Percentiles rank a stretch among this genome's conserved stretches.
Evolutionary conservation across 805 yeast species (phyloP).

Genomic region (Lipomyces sp.): DNA sequence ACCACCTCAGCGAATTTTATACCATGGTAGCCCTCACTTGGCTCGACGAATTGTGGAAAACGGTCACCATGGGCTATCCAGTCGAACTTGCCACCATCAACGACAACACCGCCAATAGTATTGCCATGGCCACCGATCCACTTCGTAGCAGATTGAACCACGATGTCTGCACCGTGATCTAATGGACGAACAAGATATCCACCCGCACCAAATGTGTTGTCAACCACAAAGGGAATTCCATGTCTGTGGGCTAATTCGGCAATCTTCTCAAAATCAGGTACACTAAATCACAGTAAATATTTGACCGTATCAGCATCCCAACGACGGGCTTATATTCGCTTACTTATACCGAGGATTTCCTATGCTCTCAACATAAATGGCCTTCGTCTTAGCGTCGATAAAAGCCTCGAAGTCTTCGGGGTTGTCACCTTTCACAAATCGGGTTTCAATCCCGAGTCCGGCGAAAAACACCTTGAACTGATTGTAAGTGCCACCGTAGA

Average conservation of each 20-base stretch:
- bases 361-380: constrained; percentile 84
- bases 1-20: constrained; percentile 78
- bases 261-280: constrained; percentile 85
- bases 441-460: constrained; percentile 81
- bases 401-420: constrained; percentile 71
- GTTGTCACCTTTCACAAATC: constrained; percentile 82
- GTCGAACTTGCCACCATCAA: constrained; percentile 92
- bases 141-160: constrained; percentile 92
- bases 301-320: background rate
- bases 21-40: constrained; percentile 94
- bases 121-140: constrained; percentile 99
- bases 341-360: constrained; percentile 81
- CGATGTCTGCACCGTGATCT: constrained; percentile 88
- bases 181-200: constrained; percentile 85
- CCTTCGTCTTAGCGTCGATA: constrained; percentile 85
- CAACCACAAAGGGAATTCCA: constrained; percentile 90
- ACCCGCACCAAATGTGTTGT: constrained; percentile 97
- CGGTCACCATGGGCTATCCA: constrained; percentile 84
- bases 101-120: constrained; percentile 87
- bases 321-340: background rate
- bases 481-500: constrained; percentile 96
- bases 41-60: constrained; percentile 89
- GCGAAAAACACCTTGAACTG: constrained; percentile 92
- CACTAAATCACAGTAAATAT: constrained; percentile 49
- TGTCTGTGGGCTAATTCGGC: constrained; percentile 78